These are phyloP conservation scores for Anthostomella pinea DNA, from an alignment of 2,329 filamentous ascomycete species.

Conservation along the genomic window DNA sequence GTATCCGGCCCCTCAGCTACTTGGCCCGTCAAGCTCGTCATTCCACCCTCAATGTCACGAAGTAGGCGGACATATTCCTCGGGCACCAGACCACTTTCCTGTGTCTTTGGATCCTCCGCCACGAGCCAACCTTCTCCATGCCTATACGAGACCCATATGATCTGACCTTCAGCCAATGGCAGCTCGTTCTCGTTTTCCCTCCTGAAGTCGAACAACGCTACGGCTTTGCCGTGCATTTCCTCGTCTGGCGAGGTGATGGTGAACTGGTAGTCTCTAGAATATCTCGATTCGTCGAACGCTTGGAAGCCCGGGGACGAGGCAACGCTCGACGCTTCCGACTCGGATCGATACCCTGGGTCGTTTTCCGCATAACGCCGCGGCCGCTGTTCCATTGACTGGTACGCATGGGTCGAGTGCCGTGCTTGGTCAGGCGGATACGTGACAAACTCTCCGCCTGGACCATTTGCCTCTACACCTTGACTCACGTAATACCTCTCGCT, in stretches of 20 bases:
- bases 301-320: conserved; percentile 57
- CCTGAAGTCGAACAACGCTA: conserved; percentile 92
- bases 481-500: conserved; percentile 73
- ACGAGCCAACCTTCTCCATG: conserved; percentile 98
- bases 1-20: conserved; percentile 49
- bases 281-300: conserved; percentile 70
- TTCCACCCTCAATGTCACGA: conserved; percentile 87
- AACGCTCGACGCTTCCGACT: conserved; percentile 57
- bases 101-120: conserved; percentile 90
- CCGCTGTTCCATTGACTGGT: conserved; percentile 45
- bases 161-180: conserved; percentile 87
- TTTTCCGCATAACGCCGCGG: conserved; percentile 43
- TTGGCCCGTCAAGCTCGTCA: conserved; percentile 68
- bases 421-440: conserved; percentile 70
- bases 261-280: conserved; percentile 90
- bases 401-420: conserved; percentile 52
- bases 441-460: conserved; percentile 75
- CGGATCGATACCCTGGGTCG: conserved; percentile 50
- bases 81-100: conserved; percentile 89
- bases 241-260: conserved; percentile 94
- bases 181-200: conserved; percentile 96
- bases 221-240: conserved; percentile 95
- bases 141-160: conserved; percentile 93
- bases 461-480: conserved; percentile 67
- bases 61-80: conserved; percentile 94